Evolutionary conservation across 108 stramenopile species (phyloP).

Genomic region (Nannochloropsis gaditana): DNA sequence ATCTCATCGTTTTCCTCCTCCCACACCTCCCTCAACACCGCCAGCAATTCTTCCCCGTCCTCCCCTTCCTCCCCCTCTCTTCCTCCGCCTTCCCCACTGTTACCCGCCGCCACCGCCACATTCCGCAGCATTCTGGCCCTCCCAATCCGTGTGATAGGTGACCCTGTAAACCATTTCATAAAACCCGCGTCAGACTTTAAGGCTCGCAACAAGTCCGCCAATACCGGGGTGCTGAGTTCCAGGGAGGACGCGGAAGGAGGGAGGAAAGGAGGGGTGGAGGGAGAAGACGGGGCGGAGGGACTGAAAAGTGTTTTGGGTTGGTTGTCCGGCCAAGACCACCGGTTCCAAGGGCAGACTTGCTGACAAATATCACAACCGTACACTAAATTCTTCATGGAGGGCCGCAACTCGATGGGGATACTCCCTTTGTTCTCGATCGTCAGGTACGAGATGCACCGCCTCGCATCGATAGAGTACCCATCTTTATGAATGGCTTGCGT

Average conservation of each 20-base stretch:
- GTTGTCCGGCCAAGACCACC: not conserved
- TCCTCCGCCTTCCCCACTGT: not conserved
- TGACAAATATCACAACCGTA: not conserved
- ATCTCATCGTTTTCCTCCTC: not conserved
- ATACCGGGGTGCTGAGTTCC: not conserved
- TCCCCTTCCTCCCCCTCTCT: not conserved
- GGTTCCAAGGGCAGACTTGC: conserved; percentile 12
- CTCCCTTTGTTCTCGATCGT: conserved; percentile 2
- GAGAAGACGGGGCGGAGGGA: not conserved
- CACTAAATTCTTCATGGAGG: not conserved
- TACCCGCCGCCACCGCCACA: not conserved
- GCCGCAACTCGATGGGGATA: not conserved
- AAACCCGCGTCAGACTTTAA: not conserved
- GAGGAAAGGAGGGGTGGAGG: not conserved
- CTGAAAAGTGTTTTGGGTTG: not conserved
- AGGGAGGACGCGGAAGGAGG: not conserved
- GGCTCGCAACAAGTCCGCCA: not conserved
- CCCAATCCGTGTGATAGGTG: not conserved
- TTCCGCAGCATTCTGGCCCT: not conserved
- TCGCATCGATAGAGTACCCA: not conserved
- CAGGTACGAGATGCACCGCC: not conserved
- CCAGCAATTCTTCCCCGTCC: not conserved
- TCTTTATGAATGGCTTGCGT: not conserved
- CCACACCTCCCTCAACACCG: not conserved
- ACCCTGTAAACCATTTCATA: not conserved